Base-by-base conservation (phyloP, 179 eudicot species). In the Gypsophila paniculata region DNA sequence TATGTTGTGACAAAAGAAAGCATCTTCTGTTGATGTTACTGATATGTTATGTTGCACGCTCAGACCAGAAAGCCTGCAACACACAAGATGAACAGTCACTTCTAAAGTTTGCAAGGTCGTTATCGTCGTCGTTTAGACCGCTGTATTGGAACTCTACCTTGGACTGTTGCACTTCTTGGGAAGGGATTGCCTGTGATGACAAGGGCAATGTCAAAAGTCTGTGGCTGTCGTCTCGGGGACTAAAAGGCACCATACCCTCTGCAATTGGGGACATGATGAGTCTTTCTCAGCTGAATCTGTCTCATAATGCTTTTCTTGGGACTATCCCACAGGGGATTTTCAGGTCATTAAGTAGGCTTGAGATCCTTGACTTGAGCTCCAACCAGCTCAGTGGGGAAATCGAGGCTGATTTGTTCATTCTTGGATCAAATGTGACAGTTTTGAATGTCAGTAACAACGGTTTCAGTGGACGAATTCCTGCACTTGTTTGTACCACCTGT, bases 81-180 rank as follows among this genome's bases (percentile, higher is more conserved):
- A 80, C 61, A 19, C 63, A 55, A 0, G 97, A 91, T 68, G 79
- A 65, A 8, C 80, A 73, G 25, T 78, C 93, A 7, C 84, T 91
- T 17, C 64, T 84, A 17, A 23, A 75, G 15, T 82, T 91, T 74
- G 75, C 79, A 10, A 51, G 0, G 12, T 34, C 18, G 6, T 5
- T 86, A 52, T 74, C 82, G 32, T 74, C 82, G 26, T 36, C 79
- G 57, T 60, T 55, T 3, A 22, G 72, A 26, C 79, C 83, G 15
- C 63, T 86, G 72, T 84, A 84, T 34, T 91, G 96, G 96, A 72
- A 72, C 36, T 65, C 83, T 44, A 48, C 38, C 0, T 32, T 51
- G 3, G 88, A 87, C 53, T 91, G 97, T 78, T 89, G 96, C 74
- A 42, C 46, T 75, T 39, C 55, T 21, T 91, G 97, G 97, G 90